phyloP scores from a whole-genome alignment of 306 rosid species.

The Boehmeria nivea region DNA sequence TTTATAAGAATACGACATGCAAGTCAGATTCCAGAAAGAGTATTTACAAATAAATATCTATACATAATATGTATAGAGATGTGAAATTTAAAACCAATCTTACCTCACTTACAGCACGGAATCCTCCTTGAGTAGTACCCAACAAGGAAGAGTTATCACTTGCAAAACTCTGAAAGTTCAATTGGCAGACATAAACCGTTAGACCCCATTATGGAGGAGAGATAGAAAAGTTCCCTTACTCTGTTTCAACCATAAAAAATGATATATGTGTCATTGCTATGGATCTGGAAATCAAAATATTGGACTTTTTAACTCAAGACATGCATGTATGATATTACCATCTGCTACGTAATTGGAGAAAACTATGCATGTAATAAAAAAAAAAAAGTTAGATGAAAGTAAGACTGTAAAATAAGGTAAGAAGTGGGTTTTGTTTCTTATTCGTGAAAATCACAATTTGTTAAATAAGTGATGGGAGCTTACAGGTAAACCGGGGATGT shows the following conservation, averaged over 20 bases:
- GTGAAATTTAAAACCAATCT: slow-evolving; percentile 18
- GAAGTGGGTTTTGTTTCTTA: not conserved
- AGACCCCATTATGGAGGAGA: not conserved
- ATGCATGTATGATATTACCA: too few species aligned
- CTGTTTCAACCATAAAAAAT: too few species aligned
- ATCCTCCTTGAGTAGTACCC: slow-evolving; percentile 67
- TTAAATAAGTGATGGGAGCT: slow-evolving; percentile 31
- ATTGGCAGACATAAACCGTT: not conserved
- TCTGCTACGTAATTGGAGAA: too few species aligned
- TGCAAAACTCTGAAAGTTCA: slow-evolving; percentile 60
- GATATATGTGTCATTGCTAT: slow-evolving; percentile 3
- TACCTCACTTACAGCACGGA: slow-evolving; percentile 62
- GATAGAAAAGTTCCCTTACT: not conserved
- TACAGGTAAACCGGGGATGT: slow-evolving; percentile 63
- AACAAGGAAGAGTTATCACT: slow-evolving; percentile 56
- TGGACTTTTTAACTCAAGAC: not conserved
- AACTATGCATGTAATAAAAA: not conserved
- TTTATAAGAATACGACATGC: not conserved
- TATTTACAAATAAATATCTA: not conserved
- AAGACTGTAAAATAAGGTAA: not conserved
- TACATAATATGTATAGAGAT: not conserved
- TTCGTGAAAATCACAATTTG: not conserved
- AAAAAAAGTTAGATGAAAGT: not conserved
- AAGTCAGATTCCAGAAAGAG: not conserved
- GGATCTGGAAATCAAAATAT: slow-evolving; percentile 1